A percentile compares a stretch with the other conserved stretches of the same genome.
These are phyloP conservation scores for Cryptococcus wingfieldii DNA, from an alignment of 1,284 basidiomycete species.

Conservation along the genomic window DNA sequence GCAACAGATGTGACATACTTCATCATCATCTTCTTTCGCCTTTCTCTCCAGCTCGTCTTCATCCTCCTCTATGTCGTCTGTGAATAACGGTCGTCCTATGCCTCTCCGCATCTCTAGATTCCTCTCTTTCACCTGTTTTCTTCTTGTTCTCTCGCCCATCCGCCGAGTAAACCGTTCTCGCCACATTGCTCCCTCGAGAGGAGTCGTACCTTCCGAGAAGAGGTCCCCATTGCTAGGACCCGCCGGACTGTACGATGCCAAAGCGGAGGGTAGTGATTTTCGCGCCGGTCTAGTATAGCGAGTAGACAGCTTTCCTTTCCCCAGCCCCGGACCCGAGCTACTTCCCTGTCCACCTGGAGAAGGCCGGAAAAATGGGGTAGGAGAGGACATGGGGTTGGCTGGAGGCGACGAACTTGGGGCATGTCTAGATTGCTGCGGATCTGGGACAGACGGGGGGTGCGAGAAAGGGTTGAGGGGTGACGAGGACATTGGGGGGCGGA, in stretches of 20 bases:
- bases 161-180: conserved; percentile 31
- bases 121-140: conserved; percentile 19
- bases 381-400: not conserved
- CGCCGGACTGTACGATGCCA: not conserved
- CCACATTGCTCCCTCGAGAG: conserved; percentile 39
- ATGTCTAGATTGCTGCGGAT: not conserved
- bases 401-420: not conserved
- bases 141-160: conserved; percentile 31
- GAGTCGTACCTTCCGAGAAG: conserved; percentile 34
- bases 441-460: not conserved
- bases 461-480: conserved; percentile 1
- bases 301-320: not conserved
- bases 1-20: conserved; percentile 23
- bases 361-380: not conserved
- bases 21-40: conserved; percentile 43
- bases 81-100: conserved; percentile 2
- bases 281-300: not conserved
- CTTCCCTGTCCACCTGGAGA: not conserved
- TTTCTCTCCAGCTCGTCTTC: conserved; percentile 35
- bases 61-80: conserved; percentile 11
- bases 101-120: conserved; percentile 30
- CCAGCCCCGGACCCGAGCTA: not conserved
- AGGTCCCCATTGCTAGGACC: conserved; percentile 15
- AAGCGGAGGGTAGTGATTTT: not conserved
- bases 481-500: not conserved